Percentiles rank a stretch among this genome's conserved stretches.
These are phyloP conservation scores for Solanum bulbocastanum DNA, from an alignment of 257 asterid species.

Conservation along the genomic window DNA sequence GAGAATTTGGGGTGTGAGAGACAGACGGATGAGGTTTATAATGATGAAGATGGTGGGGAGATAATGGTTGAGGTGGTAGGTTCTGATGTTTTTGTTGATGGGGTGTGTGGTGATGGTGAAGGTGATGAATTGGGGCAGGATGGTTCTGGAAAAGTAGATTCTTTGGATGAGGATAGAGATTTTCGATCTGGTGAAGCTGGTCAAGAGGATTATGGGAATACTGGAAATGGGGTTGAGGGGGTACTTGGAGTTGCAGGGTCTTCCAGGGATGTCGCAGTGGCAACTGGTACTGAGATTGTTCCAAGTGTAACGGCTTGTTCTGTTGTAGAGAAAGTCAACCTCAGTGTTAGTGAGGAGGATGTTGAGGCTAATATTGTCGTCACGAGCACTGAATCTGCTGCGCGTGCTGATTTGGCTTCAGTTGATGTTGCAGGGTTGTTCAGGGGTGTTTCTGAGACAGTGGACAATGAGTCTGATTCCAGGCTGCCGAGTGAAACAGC, in stretches of 20 bases:
- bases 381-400: neutral
- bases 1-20: slow-evolving; percentile 12
- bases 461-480: neutral
- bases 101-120: slow-evolving; percentile 14
- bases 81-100: slow-evolving; percentile 75
- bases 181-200: slow-evolving; percentile 3
- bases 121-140: slow-evolving; percentile 11
- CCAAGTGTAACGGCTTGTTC: slow-evolving; percentile 4
- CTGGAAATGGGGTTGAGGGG: slow-evolving; percentile 9
- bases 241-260: slow-evolving; percentile 11
- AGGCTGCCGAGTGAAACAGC: slow-evolving; percentile 3
- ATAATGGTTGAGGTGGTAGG: slow-evolving; percentile 83
- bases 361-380: neutral
- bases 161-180: neutral
- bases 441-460: neutral
- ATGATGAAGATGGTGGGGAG: slow-evolving; percentile 49
- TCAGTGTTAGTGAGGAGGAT: slow-evolving; percentile 2
- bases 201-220: slow-evolving; percentile 9
- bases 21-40: slow-evolving; percentile 24
- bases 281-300: slow-evolving; percentile 1
- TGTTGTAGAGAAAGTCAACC: slow-evolving; percentile 14
- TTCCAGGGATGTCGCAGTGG: slow-evolving; percentile 3
- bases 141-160: slow-evolving; percentile 8
- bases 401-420: neutral
- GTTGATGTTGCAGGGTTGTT: slow-evolving; percentile 12